Evolutionary conservation across 1,284 basidiomycete genomes (phyloP), one percentile per base, ranked within the genome.

Genomic region (Neonothopanus nambi): DNA sequence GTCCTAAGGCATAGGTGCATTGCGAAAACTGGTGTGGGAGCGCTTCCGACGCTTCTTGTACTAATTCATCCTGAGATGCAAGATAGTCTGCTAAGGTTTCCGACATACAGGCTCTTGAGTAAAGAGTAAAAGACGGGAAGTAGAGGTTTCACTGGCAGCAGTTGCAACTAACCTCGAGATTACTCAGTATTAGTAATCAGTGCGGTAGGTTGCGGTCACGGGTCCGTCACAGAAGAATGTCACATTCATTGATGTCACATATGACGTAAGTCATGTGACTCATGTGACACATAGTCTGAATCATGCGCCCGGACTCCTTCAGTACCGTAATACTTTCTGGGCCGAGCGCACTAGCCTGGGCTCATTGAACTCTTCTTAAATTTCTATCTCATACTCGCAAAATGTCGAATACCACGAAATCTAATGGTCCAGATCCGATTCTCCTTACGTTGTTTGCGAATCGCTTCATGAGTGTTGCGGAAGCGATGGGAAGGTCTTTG

Each of bases 391-490:
- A 9, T 33, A 33, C 8, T 15, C 40, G 24, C n/a, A n/a, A n/a
- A n/a, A 43, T 49, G 45, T 37, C 47, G 30, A 23, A 17, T 5
- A 26, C n/a, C 28, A 42, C 15, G 17, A 23, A 21, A 24, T 51
- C 36, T 45, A 74, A 73, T 62, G 75, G 72, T 7, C 86, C 91
- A 7, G 93, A 96, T 67, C 91, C 93, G 1, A 93, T 96, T 61
- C 72, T 95, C 35, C 79, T 96, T 51, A 93, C 92, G 0, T 80
- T 96, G 26, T 95, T 95, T 63, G 91, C 91, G 21, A 94, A 95
- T 65, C 85, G 93, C 51, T 95, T 94, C 75, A 94, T 94, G 90
- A 87, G 87, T 64, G 89, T 94, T 24, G 92, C 92, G 5, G 91
- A 96, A 68, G 93, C 93, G 3, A 95, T 95, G 93, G 94, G 93